Base-by-base conservation (phyloP, 495 filamentous ascomycete species). In the Astrocystis sublimbata region DNA sequence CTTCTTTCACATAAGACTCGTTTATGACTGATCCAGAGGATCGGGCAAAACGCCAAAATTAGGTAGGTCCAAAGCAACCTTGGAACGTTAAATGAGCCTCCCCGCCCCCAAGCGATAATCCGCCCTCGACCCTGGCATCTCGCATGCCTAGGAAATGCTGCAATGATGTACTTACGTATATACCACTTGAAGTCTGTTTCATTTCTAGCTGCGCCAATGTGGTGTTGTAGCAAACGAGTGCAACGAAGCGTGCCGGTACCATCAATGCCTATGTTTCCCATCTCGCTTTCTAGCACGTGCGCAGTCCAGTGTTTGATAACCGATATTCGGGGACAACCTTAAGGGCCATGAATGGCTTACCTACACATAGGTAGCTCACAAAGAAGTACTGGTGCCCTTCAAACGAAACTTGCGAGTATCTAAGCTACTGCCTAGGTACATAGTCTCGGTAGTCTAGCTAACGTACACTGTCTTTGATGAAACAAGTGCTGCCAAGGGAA, bases 61-160 rank as follows among this genome's bases (percentile, higher is more conserved):
- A 30, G 4, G 13, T 50, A 31, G 26, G 0, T 38, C 43, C 13
- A 38, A 23, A n/a, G 15, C 33, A 35, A 47, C 36, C n/a, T n/a
- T n/a, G 59, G 55, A 56, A 62, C 60, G 60, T 53, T 62, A 23
- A 61, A 36, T 42, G 26, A 60, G 58, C 58, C 58, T 53, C 47
- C 38, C 58, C 47, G 58, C 58, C 58, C 58, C 58, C 58, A 52
- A 35, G 52, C 58, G 47, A 24, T 36, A 42, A 53, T 61, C 36
- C 28, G 58, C 45, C 28, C 28, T 21, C 53, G 36, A 43, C 47
- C 58, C 58, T 53, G 43, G 45, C 33, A 52, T 41, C 36, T 30
- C 19, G n/a, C n/a, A n/a, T n/a, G n/a, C n/a, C n/a, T n/a, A n/a
- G n/a, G 26, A 31, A 46, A 26, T 15, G 24, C 28, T 58, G 30